Percentiles rank a stretch among this genome's conserved stretches.
Evolutionary conservation across 2,329 filamentous ascomycete species (phyloP).

Genomic region (Ophiocordyceps camponoti-floridani): DNA sequence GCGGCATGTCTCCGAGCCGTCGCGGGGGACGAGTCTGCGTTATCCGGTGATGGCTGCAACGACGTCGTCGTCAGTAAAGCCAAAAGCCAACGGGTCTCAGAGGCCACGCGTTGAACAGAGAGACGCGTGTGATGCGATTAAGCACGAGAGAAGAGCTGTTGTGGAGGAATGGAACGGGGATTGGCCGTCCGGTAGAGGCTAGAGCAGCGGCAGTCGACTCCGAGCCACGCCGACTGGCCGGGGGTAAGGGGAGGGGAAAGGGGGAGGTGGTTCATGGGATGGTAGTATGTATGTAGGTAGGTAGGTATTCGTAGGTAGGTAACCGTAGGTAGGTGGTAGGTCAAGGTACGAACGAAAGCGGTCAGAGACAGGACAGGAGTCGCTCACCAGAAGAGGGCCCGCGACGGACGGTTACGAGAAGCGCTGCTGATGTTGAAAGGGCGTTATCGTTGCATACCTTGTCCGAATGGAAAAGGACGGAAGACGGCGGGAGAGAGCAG

Average conservation of each 20-base stretch:
- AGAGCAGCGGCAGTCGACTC: neutral
- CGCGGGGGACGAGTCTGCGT: neutral
- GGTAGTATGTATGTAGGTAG: too few species aligned
- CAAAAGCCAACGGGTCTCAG: neutral
- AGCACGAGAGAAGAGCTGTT: neutral
- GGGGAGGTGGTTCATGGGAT: too few species aligned
- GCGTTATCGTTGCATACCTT: too few species aligned
- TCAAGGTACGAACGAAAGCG: neutral
- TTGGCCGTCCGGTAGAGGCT: neutral
- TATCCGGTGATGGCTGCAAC: too few species aligned
- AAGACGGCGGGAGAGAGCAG: neutral
- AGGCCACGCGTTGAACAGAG: neutral
- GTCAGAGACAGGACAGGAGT: neutral
- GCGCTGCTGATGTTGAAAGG: neutral
- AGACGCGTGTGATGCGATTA: neutral
- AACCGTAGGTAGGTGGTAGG: too few species aligned
- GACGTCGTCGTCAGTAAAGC: too few species aligned
- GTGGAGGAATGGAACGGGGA: neutral
- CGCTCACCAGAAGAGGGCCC: neutral
- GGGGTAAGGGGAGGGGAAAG: neutral
- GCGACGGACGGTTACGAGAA: neutral
- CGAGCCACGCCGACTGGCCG: neutral
- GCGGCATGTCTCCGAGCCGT: slow-evolving; percentile 31
- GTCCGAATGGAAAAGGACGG: neutral
- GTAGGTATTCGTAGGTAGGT: too few species aligned